Conservation (phyloP, 2,329 filamentous ascomycete species). For the Fusarium agapanthi region DNA sequence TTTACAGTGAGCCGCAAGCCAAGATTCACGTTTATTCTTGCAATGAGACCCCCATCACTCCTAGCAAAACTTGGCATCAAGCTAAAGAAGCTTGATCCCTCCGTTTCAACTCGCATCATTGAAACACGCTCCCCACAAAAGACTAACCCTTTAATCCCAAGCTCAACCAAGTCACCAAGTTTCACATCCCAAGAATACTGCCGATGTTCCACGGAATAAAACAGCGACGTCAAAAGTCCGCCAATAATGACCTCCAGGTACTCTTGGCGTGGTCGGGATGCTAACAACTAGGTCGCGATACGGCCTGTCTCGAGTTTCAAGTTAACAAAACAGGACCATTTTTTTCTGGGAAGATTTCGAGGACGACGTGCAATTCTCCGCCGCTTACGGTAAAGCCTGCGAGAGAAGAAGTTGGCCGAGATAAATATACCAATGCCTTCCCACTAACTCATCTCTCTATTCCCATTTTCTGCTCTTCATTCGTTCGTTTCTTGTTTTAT, state of each 20-base stretch:
- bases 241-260: not conserved
- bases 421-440: slow-evolving; percentile 9
- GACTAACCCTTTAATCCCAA: slow-evolving; percentile 13
- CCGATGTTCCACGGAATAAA: slow-evolving; percentile 15
- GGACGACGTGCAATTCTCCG: not conserved
- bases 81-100: not conserved
- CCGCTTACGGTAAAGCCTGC: not conserved
- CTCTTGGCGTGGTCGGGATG: not conserved
- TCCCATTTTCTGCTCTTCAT: not conserved
- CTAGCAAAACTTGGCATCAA: not conserved
- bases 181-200: not conserved
- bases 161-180: not conserved
- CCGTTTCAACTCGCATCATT: not conserved
- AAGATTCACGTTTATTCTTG: too few relatives aligned
- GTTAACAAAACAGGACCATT: not conserved
- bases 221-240: not conserved
- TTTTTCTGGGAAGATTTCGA: not conserved
- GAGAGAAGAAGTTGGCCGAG: not conserved
- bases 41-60: too few relatives aligned
- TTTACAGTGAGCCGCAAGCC: too few relatives aligned
- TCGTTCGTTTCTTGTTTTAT: slow-evolving; percentile 1
- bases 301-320: slow-evolving; percentile 1
- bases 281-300: not conserved
- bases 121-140: slow-evolving; percentile 18
- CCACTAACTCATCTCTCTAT: not conserved